A percentile compares a stretch with the other conserved stretches of the same genome.
Evolutionary conservation across 345 rosid genomes (phyloP).

Genomic region (Carallia pectinifolia): DNA sequence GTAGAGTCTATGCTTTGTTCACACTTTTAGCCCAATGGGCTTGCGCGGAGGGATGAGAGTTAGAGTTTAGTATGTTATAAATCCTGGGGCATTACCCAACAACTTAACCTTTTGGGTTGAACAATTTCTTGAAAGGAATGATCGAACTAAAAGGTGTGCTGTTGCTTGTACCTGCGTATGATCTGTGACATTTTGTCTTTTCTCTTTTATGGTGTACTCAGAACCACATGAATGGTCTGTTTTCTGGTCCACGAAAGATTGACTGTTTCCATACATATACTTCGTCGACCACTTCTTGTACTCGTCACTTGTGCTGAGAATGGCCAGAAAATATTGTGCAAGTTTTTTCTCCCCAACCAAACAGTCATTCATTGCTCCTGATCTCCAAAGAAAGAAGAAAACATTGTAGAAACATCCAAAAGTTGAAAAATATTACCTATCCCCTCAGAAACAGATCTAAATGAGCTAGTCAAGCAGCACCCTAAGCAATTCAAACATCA

Average conservation of each 20-base stretch:
- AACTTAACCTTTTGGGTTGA: too few relatives aligned
- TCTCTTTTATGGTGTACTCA: conserved; percentile 22
- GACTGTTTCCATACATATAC: conserved; percentile 10
- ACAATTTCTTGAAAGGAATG: not conserved
- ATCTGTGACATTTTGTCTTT: conserved; percentile 55
- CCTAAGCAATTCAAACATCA: not conserved
- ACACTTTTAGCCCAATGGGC: too few relatives aligned
- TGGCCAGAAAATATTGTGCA: conserved; percentile 54
- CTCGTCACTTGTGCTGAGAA: conserved; percentile 54
- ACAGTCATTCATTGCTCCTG: conserved; percentile 62
- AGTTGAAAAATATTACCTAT: not conserved
- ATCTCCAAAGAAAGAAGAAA: conserved; percentile 14
- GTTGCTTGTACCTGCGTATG: conserved; percentile 64
- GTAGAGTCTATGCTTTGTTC: too few relatives aligned
- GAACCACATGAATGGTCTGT: conserved; percentile 24
- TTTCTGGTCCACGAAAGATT: conserved; percentile 17
- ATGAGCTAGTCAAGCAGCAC: not conserved
- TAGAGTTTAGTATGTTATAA: too few relatives aligned
- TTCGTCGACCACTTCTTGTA: conserved; percentile 69
- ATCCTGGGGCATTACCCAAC: too few relatives aligned
- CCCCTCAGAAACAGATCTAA: not conserved
- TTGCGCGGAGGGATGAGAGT: too few relatives aligned
- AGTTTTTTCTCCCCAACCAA: conserved; percentile 53
- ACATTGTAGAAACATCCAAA: not conserved
- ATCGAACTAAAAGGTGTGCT: too few relatives aligned